These are phyloP conservation scores for Neurospora tetraspora DNA, from an alignment of 495 filamentous ascomycete genomes.

Conservation along the genomic window DNA sequence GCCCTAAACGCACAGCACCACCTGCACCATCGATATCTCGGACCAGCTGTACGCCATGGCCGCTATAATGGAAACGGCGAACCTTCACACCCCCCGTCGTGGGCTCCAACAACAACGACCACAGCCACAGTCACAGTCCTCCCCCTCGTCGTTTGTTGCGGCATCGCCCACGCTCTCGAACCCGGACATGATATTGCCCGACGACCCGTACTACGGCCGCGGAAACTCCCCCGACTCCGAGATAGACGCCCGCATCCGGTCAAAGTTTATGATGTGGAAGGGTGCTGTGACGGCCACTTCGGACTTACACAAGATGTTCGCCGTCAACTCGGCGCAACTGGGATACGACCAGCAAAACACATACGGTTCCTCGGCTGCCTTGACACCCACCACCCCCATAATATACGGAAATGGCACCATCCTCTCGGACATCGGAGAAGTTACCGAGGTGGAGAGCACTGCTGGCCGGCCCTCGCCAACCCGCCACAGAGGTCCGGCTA, in stretches of 20 bases:
- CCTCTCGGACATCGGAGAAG: conserved; percentile 68
- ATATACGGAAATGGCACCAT: conserved; percentile 53
- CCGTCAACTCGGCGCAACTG: conserved; percentile 15
- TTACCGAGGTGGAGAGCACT: conserved; percentile 49
- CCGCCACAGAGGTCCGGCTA: conserved; percentile 3
- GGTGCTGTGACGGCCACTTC: conserved; percentile 21
- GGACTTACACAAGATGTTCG: conserved; percentile 24
- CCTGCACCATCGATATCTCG: not conserved
- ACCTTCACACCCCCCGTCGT: conserved; percentile 7
- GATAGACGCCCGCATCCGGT: conserved; percentile 22
- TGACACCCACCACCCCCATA: conserved; percentile 46
- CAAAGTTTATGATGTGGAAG: conserved; percentile 37
- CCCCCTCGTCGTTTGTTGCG: conserved; percentile 25
- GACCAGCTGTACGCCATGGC: too few species aligned
- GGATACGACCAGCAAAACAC: conserved; percentile 13
- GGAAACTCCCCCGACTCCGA: conserved; percentile 35
- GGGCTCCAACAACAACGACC: conserved; percentile 13
- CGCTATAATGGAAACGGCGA: conserved; percentile 26
- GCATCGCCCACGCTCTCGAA: conserved; percentile 83
- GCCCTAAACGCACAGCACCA: not conserved
- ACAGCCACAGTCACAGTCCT: conserved; percentile 22
- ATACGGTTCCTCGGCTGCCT: conserved; percentile 39
- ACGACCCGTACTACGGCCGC: conserved; percentile 42
- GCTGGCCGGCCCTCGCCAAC: conserved; percentile 24
- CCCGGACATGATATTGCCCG: conserved; percentile 86